A percentile compares a stretch with the other conserved stretches of the same genome.
Evolutionary conservation across 2,329 filamentous ascomycete species (phyloP).

Genomic region (Trichoderma sp.): DNA sequence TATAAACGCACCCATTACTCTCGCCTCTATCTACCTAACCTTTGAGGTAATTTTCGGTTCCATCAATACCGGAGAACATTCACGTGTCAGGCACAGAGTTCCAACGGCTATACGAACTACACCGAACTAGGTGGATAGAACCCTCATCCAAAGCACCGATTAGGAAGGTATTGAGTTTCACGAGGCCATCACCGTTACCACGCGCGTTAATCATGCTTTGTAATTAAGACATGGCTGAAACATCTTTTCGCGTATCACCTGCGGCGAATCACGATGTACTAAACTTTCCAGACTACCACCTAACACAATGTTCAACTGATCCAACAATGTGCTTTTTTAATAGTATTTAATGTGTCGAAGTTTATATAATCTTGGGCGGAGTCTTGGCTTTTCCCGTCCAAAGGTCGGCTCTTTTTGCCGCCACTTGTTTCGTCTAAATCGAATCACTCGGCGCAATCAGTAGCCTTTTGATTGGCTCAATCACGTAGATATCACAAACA

Average conservation of each 20-base stretch:
- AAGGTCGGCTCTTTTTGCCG: not conserved
- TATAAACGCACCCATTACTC: not conserved
- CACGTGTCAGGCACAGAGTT: not conserved
- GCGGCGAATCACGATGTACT: not conserved
- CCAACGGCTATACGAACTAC: not conserved
- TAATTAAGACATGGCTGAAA: not conserved
- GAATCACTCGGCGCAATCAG: not conserved
- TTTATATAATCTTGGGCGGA: not conserved
- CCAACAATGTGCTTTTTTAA: not conserved
- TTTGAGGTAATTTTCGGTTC: not conserved
- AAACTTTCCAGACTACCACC: not conserved
- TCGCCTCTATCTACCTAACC: not conserved
- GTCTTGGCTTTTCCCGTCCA: not conserved
- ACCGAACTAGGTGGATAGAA: not conserved
- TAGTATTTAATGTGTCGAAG: not conserved
- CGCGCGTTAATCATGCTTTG: not conserved
- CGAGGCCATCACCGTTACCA: not conserved
- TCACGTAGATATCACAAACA: not conserved
- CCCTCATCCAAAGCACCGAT: not conserved
- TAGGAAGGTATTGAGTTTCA: constrained; percentile 1
- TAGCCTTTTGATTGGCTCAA: not conserved
- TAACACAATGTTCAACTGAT: not conserved
- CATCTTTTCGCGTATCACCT: not conserved
- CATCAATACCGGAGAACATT: not conserved
- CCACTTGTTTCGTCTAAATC: not conserved